Conservation (phyloP, 2,329 filamentous ascomycete genomes). For the Sarocladium kiliense region DNA sequence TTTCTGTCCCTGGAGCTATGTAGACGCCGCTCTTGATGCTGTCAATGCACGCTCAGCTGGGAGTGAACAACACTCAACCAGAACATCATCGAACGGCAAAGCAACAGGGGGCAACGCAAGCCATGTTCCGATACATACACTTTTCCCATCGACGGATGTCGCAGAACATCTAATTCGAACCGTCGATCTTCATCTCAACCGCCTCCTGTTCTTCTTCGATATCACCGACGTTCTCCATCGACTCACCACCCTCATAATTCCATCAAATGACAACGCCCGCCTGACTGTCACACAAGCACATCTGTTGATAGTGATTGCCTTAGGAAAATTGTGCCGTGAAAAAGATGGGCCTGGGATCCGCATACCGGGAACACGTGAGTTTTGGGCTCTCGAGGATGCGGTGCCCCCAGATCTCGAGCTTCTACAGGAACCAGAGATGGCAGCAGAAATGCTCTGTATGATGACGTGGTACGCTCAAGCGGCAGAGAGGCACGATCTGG, state of each 20-base stretch:
- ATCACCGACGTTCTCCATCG: no score
- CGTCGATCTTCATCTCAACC: not conserved
- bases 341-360: not conserved
- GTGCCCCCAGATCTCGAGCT: not conserved
- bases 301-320: not conserved
- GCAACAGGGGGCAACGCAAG: no score
- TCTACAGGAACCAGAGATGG: not conserved
- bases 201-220: not conserved
- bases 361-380: not conserved
- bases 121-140: no score
- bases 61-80: no score
- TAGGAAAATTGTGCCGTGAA: not conserved
- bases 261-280: not conserved
- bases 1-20: no score
- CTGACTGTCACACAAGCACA: not conserved
- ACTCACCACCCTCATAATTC: not conserved
- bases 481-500: not conserved
- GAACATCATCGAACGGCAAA: no score
- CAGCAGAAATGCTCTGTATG: not conserved
- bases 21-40: no score
- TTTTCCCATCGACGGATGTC: not conserved
- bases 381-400: not conserved
- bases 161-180: not conserved
- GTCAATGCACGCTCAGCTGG: no score
- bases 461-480: not conserved